Percentiles rank a stretch among this genome's conserved stretches.
Conservation (phyloP, 2,329 filamentous ascomycete species). For the Elsinoe necatrix region DNA sequence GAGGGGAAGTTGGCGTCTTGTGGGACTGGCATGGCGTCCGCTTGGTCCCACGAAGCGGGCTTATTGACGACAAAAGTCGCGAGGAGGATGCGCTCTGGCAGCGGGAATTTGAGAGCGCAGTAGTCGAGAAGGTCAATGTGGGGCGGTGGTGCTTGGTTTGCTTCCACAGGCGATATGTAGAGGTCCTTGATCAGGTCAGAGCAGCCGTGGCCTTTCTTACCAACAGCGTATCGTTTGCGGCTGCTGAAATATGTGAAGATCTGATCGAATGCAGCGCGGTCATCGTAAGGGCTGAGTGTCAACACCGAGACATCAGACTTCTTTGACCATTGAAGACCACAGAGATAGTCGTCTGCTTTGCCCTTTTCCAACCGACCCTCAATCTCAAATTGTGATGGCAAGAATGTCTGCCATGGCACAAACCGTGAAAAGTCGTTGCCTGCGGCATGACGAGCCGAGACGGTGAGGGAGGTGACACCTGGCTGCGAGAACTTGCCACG, state of each 20-base stretch:
- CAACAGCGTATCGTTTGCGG: conserved; percentile 78
- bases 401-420: conserved; percentile 65
- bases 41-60: conserved; percentile 28
- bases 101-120: conserved; percentile 64
- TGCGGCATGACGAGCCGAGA: conserved; percentile 72
- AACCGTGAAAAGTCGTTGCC: conserved; percentile 66
- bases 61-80: conserved; percentile 68
- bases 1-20: conserved; percentile 17
- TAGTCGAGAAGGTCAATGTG: conserved; percentile 85
- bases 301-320: conserved; percentile 80
- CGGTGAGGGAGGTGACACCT: conserved; percentile 34
- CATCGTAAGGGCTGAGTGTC: conserved; percentile 55
- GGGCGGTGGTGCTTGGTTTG: conserved; percentile 63
- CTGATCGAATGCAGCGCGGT: conserved; percentile 57
- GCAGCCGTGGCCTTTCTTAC: conserved; percentile 58
- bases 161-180: conserved; percentile 78
- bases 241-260: conserved; percentile 82
- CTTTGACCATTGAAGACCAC: conserved; percentile 71
- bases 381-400: conserved; percentile 62
- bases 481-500: conserved; percentile 52
- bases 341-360: conserved; percentile 84
- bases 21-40: conserved; percentile 24
- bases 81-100: conserved; percentile 68
- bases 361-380: conserved; percentile 73
- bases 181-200: conserved; percentile 68